These are phyloP conservation scores for Marasmius fiardii DNA, from an alignment of 1,284 basidiomycete species.

Conservation along the genomic window DNA sequence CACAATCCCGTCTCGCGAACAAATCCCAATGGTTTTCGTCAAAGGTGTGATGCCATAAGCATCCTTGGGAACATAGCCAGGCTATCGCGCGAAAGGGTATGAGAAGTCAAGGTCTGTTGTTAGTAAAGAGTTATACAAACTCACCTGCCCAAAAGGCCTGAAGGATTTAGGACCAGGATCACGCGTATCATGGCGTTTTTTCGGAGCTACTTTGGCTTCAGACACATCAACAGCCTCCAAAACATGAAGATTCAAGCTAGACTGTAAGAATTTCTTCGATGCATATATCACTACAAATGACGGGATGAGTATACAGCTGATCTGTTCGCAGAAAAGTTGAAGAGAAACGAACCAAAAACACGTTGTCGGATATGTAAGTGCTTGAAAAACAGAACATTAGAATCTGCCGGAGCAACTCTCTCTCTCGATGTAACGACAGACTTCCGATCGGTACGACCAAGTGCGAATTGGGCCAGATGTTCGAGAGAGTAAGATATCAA, in stretches of 20 bases:
- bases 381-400: conserved; percentile 56
- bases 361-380: conserved; percentile 49
- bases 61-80: conserved; percentile 66
- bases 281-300: conserved; percentile 58
- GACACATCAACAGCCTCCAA: conserved; percentile 46
- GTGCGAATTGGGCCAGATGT: conserved; percentile 53
- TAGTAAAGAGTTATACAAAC: conserved; percentile 18
- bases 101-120: conserved; percentile 1
- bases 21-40: conserved; percentile 59
- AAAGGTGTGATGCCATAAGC: conserved; percentile 56
- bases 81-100: no score
- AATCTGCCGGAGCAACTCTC: conserved; percentile 47
- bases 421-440: conserved; percentile 55
- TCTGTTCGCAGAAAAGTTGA: no score
- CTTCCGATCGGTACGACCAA: conserved; percentile 41
- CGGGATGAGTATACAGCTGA: not conserved
- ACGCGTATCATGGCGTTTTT: conserved; percentile 25
- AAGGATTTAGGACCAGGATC: conserved; percentile 38
- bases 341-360: conserved; percentile 23
- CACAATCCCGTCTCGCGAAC: conserved; percentile 58
- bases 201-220: conserved; percentile 35
- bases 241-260: conserved; percentile 40
- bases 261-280: conserved; percentile 56
- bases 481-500: conserved; percentile 70
- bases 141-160: conserved; percentile 59